These are phyloP conservation scores for Aspergillus cavernicola DNA, from an alignment of 495 filamentous ascomycete genomes.

Conservation along the genomic window DNA sequence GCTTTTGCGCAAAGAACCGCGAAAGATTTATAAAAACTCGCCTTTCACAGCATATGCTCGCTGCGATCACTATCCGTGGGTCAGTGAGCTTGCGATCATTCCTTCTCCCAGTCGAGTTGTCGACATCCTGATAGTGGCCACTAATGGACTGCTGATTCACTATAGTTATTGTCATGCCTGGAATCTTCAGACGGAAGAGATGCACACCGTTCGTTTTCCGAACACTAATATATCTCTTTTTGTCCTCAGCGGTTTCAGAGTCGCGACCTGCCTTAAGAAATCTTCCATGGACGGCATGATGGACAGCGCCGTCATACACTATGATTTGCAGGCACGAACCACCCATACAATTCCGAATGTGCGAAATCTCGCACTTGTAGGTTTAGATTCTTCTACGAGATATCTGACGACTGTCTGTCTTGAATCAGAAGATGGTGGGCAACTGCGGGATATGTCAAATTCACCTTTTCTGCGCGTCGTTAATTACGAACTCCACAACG, in stretches of 20 bases:
- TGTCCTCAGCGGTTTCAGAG: slow-evolving; percentile 16
- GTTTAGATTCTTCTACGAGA: slow-evolving; percentile 1
- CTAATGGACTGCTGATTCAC: background rate
- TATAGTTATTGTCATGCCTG: slow-evolving; percentile 30
- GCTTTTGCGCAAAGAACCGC: slow-evolving; percentile 29
- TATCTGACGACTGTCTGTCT: slow-evolving; percentile 15
- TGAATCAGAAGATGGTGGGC: background rate
- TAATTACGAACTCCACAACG: slow-evolving; percentile 7
- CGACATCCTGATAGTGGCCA: background rate
- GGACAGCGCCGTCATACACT: slow-evolving; percentile 20
- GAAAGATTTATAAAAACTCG: slow-evolving; percentile 17
- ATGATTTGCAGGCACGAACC: slow-evolving; percentile 16
- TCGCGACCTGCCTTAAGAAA: slow-evolving; percentile 15
- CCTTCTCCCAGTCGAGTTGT: background rate
- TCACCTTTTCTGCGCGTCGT: slow-evolving; percentile 8
- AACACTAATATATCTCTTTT: slow-evolving; percentile 8
- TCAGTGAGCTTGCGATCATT: slow-evolving; percentile 9
- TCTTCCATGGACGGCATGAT: background rate
- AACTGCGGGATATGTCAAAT: background rate
- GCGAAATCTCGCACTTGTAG: slow-evolving; percentile 10
- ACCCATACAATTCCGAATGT: slow-evolving; percentile 16
- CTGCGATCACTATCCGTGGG: slow-evolving; percentile 24
- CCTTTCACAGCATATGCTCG: slow-evolving; percentile 23
- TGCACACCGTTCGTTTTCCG: slow-evolving; percentile 22
- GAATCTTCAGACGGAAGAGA: slow-evolving; percentile 22